Percentiles rank a stretch among this genome's conserved stretches.
These are phyloP conservation scores for Podospora sp. DNA, from an alignment of 495 filamentous ascomycete genomes.

Conservation along the genomic window DNA sequence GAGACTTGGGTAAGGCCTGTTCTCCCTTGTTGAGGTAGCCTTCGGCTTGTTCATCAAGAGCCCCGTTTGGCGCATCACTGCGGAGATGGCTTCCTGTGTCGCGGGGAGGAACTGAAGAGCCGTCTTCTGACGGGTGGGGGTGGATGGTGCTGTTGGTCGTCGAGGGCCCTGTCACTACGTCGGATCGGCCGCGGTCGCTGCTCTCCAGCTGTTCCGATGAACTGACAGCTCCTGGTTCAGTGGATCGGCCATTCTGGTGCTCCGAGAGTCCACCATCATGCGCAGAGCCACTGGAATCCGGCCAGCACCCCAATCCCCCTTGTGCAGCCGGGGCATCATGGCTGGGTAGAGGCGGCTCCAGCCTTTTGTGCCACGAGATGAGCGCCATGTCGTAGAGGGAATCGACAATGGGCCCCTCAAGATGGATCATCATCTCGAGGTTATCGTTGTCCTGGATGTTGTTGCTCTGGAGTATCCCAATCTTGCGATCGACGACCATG, in stretches of 20 bases:
- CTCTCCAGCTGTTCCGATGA: constrained; percentile 4
- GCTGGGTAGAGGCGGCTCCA: constrained; percentile 64
- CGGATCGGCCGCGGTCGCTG: constrained; percentile 22
- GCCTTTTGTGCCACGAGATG: constrained; percentile 67
- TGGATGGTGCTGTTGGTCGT: constrained; percentile 31
- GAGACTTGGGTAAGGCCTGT: constrained; percentile 30
- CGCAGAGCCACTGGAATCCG: not conserved
- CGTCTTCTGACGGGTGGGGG: constrained; percentile 14
- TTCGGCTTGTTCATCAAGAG: constrained; percentile 17
- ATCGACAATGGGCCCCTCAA: constrained; percentile 78
- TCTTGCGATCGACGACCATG: constrained; percentile 70
- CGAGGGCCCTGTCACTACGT: constrained; percentile 31
- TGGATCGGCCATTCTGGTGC: not conserved
- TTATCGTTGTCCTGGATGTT: constrained; percentile 82
- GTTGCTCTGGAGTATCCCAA: constrained; percentile 71
- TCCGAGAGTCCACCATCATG: not conserved
- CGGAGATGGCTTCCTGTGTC: not conserved
- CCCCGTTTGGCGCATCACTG: constrained; percentile 15
- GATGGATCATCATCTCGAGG: constrained; percentile 75
- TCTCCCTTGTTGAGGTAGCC: constrained; percentile 19
- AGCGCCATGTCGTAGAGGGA: constrained; percentile 72
- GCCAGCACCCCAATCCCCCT: constrained; percentile 15
- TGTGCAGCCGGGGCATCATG: constrained; percentile 52
- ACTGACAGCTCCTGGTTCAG: constrained; percentile 24
- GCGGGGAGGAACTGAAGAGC: not conserved